Evolutionary conservation across 2,329 filamentous ascomycete species (phyloP), one percentile per base, ranked within the genome.

Genomic region (Ophiocordyceps camponoti-floridani): DNA sequence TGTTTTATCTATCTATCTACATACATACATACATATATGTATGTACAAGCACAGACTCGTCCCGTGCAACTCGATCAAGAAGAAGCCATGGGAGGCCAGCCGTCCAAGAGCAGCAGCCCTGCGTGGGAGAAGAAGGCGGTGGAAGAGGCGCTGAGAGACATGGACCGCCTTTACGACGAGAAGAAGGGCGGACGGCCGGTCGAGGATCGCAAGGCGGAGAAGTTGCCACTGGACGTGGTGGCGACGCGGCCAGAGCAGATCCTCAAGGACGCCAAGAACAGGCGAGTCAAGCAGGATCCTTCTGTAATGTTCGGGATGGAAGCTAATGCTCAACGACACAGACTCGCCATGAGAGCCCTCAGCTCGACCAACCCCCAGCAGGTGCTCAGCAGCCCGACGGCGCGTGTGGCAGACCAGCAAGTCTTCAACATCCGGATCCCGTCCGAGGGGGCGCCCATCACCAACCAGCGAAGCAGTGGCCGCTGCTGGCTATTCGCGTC

Each of bases 401-500:
- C 79, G 27, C 64, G 73, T 45, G 73, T 85, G 47, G 63, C 72
- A 38, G 82, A 91, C 57, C 80, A 77, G 45, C 86, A 94, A 46
- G 72, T 82, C 49, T 94, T 87, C 76, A 93, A 88, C 56, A 64
- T 87, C 58, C 78, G 77, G 59, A 87, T 94, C 48, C 82, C 85
- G 0, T 71, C 84, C 45, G 86, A 94, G 60, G 87, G 86, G 43
- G 72, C 70, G 0, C 87, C 87, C 0, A 80, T 94, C 49, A 93
- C 87, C 0, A 88, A 93, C 59, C 86, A 94, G 64, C 72, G 80
- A 31, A 75, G 75, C 8, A 87, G 82, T 2, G 87, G 86, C 8
- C 73, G 87, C 50, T 94, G 87, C 68, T 94, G 87, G 87, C 75
- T 94, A 49, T 94, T 94, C 53, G 87, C 87, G 1, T 77, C 83